Conservation (phyloP, 768 basidiomycete genomes). For the Pulveroboletus sp. region DNA sequence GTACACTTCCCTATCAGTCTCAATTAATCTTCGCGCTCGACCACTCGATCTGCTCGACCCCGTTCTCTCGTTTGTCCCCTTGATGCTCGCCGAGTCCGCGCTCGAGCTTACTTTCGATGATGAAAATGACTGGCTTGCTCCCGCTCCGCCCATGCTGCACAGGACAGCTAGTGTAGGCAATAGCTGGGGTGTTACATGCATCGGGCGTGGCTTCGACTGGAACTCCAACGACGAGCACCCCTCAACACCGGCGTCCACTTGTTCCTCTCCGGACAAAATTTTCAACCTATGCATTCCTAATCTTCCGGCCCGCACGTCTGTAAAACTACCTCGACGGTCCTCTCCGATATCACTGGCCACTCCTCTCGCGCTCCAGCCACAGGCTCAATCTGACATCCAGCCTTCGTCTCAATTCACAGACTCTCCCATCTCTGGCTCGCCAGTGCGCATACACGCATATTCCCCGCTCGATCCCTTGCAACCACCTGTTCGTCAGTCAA, state of each 20-base stretch:
- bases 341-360: constrained; percentile 14
- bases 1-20: neutral
- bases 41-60: neutral
- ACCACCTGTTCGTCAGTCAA: constrained; percentile 18
- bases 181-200: constrained; percentile 83
- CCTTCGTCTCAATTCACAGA: constrained; percentile 27
- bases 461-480: constrained; percentile 27
- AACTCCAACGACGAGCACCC: constrained; percentile 39
- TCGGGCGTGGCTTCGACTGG: constrained; percentile 83
- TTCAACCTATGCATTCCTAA: constrained; percentile 13
- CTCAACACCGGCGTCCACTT: constrained; percentile 3
- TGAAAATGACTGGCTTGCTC: constrained; percentile 58
- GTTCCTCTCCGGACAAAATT: constrained; percentile 7
- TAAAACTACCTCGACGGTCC: constrained; percentile 12
- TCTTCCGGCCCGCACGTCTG: constrained; percentile 4
- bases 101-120: constrained; percentile 65
- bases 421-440: constrained; percentile 29
- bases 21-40: neutral
- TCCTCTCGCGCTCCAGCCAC: constrained; percentile 27
- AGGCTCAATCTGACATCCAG: constrained; percentile 27
- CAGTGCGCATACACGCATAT: constrained; percentile 33
- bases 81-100: constrained; percentile 57
- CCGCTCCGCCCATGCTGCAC: constrained; percentile 49
- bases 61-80: neutral
- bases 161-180: constrained; percentile 64